Evolutionary conservation across 257 asterid genomes (phyloP).

Genomic region (Solanum chiquidenum): DNA sequence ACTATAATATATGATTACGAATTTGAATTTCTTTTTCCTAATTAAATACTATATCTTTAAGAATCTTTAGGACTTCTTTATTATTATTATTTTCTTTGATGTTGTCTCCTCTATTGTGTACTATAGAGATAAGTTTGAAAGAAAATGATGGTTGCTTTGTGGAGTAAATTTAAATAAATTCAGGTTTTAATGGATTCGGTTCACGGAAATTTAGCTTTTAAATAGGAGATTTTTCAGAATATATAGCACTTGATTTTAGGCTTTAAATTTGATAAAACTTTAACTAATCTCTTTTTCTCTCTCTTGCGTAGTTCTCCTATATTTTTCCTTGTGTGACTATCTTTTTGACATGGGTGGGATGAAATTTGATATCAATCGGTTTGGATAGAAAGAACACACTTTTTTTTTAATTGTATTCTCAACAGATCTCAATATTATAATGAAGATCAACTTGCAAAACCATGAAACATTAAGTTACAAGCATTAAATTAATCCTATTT

Average conservation of each 20-base stretch:
- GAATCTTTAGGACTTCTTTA: not conserved
- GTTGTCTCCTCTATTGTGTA: not conserved
- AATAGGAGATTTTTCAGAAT: not conserved
- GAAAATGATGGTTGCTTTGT: not conserved
- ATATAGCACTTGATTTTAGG: not conserved
- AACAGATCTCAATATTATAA: not conserved
- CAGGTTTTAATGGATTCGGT: not conserved
- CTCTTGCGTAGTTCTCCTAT: not conserved
- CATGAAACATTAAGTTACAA: not conserved
- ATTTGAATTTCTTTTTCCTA: not conserved
- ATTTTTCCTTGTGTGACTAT: not conserved
- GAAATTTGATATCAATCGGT: not conserved
- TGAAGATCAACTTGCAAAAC: not conserved
- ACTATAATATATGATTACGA: not conserved
- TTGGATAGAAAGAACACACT: accelerated
- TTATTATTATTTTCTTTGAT: not conserved
- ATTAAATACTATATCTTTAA: not conserved
- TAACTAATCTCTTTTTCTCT: not conserved
- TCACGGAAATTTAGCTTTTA: not conserved
- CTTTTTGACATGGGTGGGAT: no score
- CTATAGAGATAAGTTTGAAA: not conserved
- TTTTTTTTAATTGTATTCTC: no score
- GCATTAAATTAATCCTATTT: not conserved
- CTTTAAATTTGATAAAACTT: not conserved
- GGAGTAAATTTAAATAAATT: not conserved